Evolutionary conservation across 148 eudicot genomes (phyloP).

Genomic region (Rhododendron henanense): DNA sequence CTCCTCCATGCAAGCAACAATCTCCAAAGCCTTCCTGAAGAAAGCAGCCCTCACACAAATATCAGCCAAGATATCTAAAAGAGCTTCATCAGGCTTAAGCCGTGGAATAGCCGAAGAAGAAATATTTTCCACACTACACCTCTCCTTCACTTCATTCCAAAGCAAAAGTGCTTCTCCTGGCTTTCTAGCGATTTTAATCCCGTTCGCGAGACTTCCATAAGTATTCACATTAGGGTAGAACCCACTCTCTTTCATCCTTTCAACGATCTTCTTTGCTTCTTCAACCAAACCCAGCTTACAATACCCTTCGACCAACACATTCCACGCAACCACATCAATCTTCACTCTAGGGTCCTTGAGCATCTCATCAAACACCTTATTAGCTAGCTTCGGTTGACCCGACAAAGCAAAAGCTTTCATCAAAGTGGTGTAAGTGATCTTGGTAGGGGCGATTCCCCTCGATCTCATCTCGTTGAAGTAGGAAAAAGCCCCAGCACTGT

Average conservation of each 20-base stretch:
- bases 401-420: conserved; percentile 94
- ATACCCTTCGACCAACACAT: conserved; percentile 85
- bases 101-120: conserved; percentile 35
- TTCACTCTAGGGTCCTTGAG: conserved; percentile 81
- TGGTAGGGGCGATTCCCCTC: conserved; percentile 80
- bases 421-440: conserved; percentile 91
- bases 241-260: conserved; percentile 69
- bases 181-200: conserved; percentile 81
- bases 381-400: conserved; percentile 83
- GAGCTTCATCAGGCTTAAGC: conserved; percentile 71
- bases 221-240: conserved; percentile 77
- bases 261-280: conserved; percentile 62
- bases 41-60: conserved; percentile 93
- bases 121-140: conserved; percentile 36
- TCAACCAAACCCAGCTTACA: conserved; percentile 70
- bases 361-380: conserved; percentile 90
- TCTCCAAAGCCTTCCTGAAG: conserved; percentile 90
- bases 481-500: conserved; percentile 71
- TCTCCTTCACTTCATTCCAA: conserved; percentile 91
- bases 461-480: conserved; percentile 93
- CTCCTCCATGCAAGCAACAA: conserved; percentile 97
- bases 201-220: conserved; percentile 93
- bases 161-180: conserved; percentile 91
- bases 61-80: conserved; percentile 82
- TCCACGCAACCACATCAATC: conserved; percentile 96